Base-by-base conservation (phyloP, 257 asterid species). In the Solanum sitiens region DNA sequence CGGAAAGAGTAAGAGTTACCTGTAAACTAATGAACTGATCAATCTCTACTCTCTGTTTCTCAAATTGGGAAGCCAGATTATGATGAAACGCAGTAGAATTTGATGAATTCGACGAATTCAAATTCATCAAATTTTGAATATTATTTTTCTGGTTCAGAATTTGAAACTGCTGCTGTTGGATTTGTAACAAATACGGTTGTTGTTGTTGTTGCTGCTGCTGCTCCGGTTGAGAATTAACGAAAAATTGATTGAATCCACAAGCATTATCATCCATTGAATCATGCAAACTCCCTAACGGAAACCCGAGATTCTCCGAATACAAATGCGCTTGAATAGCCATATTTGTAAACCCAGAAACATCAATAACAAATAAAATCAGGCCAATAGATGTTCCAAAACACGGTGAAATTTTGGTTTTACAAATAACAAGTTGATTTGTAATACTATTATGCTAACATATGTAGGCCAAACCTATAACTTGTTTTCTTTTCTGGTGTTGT, bases 301-400 rank as follows among this genome's bases (percentile, higher is more conserved):
- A 89, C 2, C 92, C 93, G 13, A 91, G 89, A 89, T 93, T 92
- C 21, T 92, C 96, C 3, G 93, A 27, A 88, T 87, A 91, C 86
- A 91, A 63, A 80, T 94, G 95, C 2, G 98, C 93, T 91, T 92
- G 92, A 88, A 94, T 87, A 32, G 94, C 95, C 98, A 94, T 95
- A 16, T 53, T 77, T 80, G 85, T 80, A 27, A 27, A 80, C 83
- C 83, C 59, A 74, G 3, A 2, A 79, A 1, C 10, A n/a, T 33
- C 25, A 68, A 68, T 7, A 30, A 20, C 11, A 61, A 61, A 32
- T 59, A 72, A 86, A 14, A 88, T 40, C 74, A 83, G 37, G 40
- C 37, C 33, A 56, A 83, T 44, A 87, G 21, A 27, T 5, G 56
- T 82, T 87, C 72, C 32, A 77, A 77, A 77, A 77, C n/a, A 77